Percentiles rank a stretch among this genome's conserved stretches.
Evolutionary conservation across 768 basidiomycete species (phyloP).

Genomic region (Terana coerulea): DNA sequence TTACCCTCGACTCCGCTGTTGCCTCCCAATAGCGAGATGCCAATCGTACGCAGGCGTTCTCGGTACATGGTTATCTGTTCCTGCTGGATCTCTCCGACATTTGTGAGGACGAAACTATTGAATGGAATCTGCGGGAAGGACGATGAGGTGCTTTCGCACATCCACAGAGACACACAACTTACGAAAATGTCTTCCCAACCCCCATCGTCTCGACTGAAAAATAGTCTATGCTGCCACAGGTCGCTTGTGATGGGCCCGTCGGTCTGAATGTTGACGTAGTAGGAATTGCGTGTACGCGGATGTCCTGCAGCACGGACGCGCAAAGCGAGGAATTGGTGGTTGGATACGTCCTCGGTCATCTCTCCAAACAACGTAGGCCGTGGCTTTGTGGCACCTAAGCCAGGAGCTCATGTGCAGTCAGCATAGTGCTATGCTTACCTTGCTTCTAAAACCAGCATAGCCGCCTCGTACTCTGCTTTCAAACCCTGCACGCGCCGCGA

Average conservation of each 20-base stretch:
- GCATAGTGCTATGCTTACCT: constrained; percentile 40
- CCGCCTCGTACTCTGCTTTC: constrained; percentile 73
- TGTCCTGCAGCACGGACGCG: constrained; percentile 77
- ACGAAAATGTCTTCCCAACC: constrained; percentile 84
- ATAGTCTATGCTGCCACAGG: constrained; percentile 95
- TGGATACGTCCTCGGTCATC: constrained; percentile 77
- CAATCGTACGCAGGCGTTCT: constrained; percentile 73
- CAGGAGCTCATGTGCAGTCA: too few species aligned
- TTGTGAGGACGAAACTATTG: constrained; percentile 68
- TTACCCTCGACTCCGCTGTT: constrained; percentile 69
- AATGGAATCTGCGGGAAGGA: constrained; percentile 72
- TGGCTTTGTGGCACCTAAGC: constrained; percentile 34
- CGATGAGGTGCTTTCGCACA: too few species aligned
- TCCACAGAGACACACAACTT: constrained; percentile 34
- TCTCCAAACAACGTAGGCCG: constrained; percentile 87
- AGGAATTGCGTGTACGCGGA: constrained; percentile 73
- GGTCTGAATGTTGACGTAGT: constrained; percentile 92
- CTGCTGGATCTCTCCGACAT: constrained; percentile 64
- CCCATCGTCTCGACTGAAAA: constrained; percentile 60
- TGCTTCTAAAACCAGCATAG: constrained; percentile 89
- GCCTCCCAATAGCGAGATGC: constrained; percentile 84
- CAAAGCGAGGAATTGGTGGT: constrained; percentile 76
- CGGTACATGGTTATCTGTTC: constrained; percentile 73
- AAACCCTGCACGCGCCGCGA: constrained; percentile 63
- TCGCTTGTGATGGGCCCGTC: constrained; percentile 77